phyloP scores from a whole-genome alignment of 495 filamentous ascomycete species.

The Tuber indicum region DNA sequence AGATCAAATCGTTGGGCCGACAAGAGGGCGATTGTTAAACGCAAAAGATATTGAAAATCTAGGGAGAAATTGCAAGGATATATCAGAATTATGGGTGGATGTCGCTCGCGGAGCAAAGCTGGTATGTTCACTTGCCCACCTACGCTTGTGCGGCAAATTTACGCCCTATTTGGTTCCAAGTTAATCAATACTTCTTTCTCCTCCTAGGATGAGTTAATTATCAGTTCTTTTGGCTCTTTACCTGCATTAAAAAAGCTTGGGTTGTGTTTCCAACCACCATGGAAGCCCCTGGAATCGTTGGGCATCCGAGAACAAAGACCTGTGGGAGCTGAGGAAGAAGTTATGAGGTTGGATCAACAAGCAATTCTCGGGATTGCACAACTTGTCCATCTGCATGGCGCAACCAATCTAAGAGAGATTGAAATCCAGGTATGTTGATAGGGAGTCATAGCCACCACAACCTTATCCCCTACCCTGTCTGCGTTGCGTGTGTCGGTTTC shows the following conservation, averaged over 20 bases:
- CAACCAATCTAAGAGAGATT: constrained; percentile 14
- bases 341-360: constrained; percentile 1
- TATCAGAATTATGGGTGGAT: constrained; percentile 13
- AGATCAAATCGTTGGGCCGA: not conserved
- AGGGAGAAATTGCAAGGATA: constrained; percentile 7
- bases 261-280: constrained; percentile 11
- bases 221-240: constrained; percentile 15
- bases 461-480: not conserved
- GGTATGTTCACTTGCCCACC: not conserved
- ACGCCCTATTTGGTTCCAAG: not conserved
- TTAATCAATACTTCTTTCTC: constrained; percentile 2
- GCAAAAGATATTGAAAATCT: constrained; percentile 9
- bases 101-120: constrained; percentile 1
- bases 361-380: constrained; percentile 11
- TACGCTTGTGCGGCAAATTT: not conserved
- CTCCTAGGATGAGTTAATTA: constrained; percentile 9
- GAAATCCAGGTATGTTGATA: constrained; percentile 14
- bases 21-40: constrained; percentile 4
- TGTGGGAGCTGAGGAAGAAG: not conserved
- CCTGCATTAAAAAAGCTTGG: constrained; percentile 12
- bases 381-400: constrained; percentile 8
- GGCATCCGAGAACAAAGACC: not conserved
- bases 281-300: constrained; percentile 9
- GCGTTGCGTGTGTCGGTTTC: not conserved
- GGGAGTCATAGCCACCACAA: not conserved